Base-by-base conservation (phyloP, 306 rosid species). In the Castanea mollissima region DNA sequence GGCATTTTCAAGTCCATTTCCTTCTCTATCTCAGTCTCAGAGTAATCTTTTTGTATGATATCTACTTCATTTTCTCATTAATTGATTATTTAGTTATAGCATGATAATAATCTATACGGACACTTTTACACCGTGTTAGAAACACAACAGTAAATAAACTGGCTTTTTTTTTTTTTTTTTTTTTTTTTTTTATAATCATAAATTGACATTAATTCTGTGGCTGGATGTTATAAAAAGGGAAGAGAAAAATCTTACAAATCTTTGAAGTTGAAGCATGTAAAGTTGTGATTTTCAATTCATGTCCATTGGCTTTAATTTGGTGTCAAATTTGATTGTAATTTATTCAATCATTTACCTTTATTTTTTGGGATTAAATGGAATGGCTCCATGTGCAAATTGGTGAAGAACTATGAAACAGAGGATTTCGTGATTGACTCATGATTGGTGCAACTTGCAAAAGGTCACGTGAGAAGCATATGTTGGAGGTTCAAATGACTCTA, bases 31-130 rank as follows among this genome's bases (percentile, higher is more conserved):
- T 69, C 88, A 94, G 85, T 94, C 98, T 35, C 83, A 90, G 69
- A 91, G 92, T 81, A 94, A 87, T 86, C 92, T 92, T 69, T 90
- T 94, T 10, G 98, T 94, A 73, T 59, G 93, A 69, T 76, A 69
- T 71, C 80, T 15, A 78, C 76, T 82, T 55, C 62, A 49, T 65
- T 73, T 32, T 68, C 32, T 41, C 34, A 79, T 73, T 32, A 63
- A 20, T 4, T 20, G 1, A 57, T 57, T 57, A 20, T 21, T 57
- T 20, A 57, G 27, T 57, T 20, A 57, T 57, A 57, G 11, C 27
- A 9, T 57, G 63, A n/a, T 20, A 57, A 20, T 57, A 7, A n/a
- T 57, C 63, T 57, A 57, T 10, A 20, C 27, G 20, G 12, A 12
- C 35, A 14, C 3, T 20, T 57, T 57, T 57, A 9, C 63, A 57